Evolutionary conservation across 441 rosid species (phyloP).

Genomic region (Mallotus repandus): DNA sequence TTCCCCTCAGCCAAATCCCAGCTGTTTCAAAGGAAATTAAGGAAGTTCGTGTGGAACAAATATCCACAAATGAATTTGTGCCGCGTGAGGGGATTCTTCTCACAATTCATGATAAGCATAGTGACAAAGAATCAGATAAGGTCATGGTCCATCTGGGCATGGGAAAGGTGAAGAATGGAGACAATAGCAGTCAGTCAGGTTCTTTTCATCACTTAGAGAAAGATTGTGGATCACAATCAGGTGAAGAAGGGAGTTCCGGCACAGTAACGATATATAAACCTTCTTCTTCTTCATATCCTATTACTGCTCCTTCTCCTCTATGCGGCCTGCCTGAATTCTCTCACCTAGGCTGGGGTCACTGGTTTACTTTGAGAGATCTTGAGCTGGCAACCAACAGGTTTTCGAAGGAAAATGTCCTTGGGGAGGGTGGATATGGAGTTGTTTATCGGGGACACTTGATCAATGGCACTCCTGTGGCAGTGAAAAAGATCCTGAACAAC

Average conservation of each 20-base stretch:
- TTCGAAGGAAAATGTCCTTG: slow-evolving; percentile 82
- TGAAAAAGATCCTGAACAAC: slow-evolving; percentile 85
- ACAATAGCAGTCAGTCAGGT: slow-evolving; percentile 58
- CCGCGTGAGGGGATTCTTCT: slow-evolving; percentile 84
- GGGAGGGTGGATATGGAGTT: slow-evolving; percentile 97
- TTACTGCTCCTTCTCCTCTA: slow-evolving; percentile 81
- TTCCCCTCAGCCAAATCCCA: slow-evolving; percentile 72
- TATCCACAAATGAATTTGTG: slow-evolving; percentile 54
- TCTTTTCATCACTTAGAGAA: slow-evolving; percentile 58
- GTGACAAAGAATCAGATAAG: slow-evolving; percentile 69
- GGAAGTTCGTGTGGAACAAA: slow-evolving; percentile 78
- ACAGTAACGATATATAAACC: slow-evolving; percentile 39
- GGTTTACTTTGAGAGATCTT: slow-evolving; percentile 96
- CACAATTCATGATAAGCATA: slow-evolving; percentile 66
- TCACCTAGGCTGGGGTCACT: slow-evolving; percentile 97
- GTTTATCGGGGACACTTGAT: slow-evolving; percentile 74
- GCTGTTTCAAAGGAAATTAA: slow-evolving; percentile 85
- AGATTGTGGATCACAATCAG: slow-evolving; percentile 64
- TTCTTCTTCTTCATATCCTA: slow-evolving; percentile 58
- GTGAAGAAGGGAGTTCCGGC: slow-evolving; percentile 63
- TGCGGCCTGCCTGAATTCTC: slow-evolving; percentile 83
- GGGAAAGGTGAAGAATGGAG: slow-evolving; percentile 60
- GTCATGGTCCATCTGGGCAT: slow-evolving; percentile 69
- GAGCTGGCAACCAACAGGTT: slow-evolving; percentile 84
- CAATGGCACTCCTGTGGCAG: slow-evolving; percentile 83